A percentile compares a stretch with the other conserved stretches of the same genome.
Conservation (phyloP, 306 rosid species). For the Cucumis cinereus region DNA sequence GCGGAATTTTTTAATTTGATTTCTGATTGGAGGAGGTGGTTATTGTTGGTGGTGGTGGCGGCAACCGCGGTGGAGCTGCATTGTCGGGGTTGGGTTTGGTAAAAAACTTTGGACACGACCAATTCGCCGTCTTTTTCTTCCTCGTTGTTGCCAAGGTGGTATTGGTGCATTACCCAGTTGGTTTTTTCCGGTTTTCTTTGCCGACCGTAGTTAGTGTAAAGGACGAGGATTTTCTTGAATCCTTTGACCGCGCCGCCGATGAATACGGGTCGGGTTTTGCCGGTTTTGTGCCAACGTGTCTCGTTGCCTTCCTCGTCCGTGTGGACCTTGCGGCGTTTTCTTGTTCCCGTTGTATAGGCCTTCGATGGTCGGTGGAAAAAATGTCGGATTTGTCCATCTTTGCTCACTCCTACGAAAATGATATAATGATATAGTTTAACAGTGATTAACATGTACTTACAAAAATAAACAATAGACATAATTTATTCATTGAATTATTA, state of each 20-base stretch:
- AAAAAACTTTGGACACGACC: conserved; percentile 8
- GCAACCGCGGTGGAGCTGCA: not conserved
- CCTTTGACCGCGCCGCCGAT: conserved; percentile 7
- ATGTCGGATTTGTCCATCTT: conserved; percentile 14
- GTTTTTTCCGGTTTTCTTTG: conserved; percentile 8
- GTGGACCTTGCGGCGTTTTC: conserved; percentile 7
- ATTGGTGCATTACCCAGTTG: conserved; percentile 12
- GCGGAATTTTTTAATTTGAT: not conserved
- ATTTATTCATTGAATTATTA: too few relatives aligned
- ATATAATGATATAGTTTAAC: too few relatives aligned
- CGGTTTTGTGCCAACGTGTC: conserved; percentile 11
- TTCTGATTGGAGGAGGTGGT: not conserved
- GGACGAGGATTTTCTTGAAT: conserved; percentile 7
- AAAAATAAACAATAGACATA: too few relatives aligned
- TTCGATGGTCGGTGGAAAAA: conserved; percentile 10
- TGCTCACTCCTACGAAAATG: not conserved
- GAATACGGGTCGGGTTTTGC: not conserved
- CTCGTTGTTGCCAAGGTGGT: conserved; percentile 9
- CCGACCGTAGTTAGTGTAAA: conserved; percentile 10
- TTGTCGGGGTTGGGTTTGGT: conserved; percentile 10
- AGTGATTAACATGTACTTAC: too few relatives aligned
- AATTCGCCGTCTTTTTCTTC: conserved; percentile 13
- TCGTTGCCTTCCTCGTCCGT: conserved; percentile 10
- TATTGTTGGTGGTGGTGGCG: not conserved
- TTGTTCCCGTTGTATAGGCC: conserved; percentile 11